Conservation (phyloP, 805 yeast species). For the Candida koratica region DNA sequence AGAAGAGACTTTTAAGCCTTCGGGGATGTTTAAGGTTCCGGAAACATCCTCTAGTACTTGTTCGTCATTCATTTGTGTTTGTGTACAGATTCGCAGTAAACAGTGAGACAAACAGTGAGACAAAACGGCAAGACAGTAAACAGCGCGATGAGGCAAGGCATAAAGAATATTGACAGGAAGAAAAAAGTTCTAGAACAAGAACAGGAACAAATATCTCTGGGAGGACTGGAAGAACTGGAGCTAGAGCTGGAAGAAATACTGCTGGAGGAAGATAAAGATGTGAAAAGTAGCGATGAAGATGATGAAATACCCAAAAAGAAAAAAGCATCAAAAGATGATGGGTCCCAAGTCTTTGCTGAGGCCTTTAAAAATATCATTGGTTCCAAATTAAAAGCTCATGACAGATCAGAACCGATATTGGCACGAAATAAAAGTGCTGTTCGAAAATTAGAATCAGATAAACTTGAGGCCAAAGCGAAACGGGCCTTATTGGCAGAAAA, state of each 20-base stretch:
- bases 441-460: slow-evolving; percentile 73
- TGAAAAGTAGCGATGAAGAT: slow-evolving; percentile 19
- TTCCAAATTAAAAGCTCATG: slow-evolving; percentile 84
- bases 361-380: slow-evolving; percentile 83
- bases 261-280: slow-evolving; percentile 4
- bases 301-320: slow-evolving; percentile 32
- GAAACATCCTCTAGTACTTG: slow-evolving; percentile 1
- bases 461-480: slow-evolving; percentile 80
- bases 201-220: too few species aligned
- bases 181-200: too few species aligned
- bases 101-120: too few species aligned
- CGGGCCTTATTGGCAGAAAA: slow-evolving; percentile 67
- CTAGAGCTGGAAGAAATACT: too few species aligned
- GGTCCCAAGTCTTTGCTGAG: slow-evolving; percentile 70
- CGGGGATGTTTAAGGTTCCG: too few species aligned
- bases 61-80: neutral
- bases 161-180: too few species aligned
- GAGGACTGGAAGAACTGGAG: too few species aligned
- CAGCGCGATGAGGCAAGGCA: too few species aligned
- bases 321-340: slow-evolving; percentile 61
- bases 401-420: slow-evolving; percentile 84
- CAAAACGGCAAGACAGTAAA: too few species aligned
- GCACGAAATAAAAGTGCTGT: slow-evolving; percentile 72
- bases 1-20: too few species aligned
- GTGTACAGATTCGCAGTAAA: neutral